Conservation (phyloP, 2,329 filamentous ascomycete species). For the Cercospora janseana region DNA sequence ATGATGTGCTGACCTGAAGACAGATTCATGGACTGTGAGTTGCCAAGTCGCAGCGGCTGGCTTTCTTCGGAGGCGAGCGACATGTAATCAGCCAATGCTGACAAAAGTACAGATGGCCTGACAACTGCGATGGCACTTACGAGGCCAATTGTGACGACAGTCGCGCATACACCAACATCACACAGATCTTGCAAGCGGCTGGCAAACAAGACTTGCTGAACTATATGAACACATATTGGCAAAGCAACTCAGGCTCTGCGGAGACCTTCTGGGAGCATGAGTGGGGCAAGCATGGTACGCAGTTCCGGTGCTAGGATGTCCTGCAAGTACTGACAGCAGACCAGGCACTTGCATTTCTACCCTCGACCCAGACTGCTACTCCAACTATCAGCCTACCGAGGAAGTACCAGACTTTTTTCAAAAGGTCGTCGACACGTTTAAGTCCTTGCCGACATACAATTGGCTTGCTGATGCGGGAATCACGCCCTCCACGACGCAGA, state of each 20-base stretch:
- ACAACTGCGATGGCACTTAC: slow-evolving; percentile 66
- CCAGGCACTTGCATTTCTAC: slow-evolving; percentile 74
- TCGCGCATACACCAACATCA: slow-evolving; percentile 65
- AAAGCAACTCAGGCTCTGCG: slow-evolving; percentile 63
- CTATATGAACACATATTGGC: slow-evolving; percentile 72
- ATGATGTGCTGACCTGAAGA: background rate
- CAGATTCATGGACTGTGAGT: slow-evolving; percentile 1
- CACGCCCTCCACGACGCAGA: slow-evolving; percentile 52
- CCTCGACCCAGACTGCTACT: slow-evolving; percentile 63
- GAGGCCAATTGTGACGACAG: slow-evolving; percentile 63
- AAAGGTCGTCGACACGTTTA: slow-evolving; percentile 64
- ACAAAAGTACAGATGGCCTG: slow-evolving; percentile 39
- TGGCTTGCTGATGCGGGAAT: slow-evolving; percentile 62
- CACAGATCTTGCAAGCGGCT: slow-evolving; percentile 57
- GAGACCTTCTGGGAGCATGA: slow-evolving; percentile 60
- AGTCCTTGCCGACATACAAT: slow-evolving; percentile 63
- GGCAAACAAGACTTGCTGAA: slow-evolving; percentile 57
- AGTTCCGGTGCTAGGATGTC: background rate
- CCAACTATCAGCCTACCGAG: slow-evolving; percentile 54
- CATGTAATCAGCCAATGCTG: background rate
- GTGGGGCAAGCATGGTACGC: slow-evolving; percentile 10
- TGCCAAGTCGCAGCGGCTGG: no score
- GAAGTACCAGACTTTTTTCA: slow-evolving; percentile 70
- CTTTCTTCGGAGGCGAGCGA: no score
- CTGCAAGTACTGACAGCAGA: slow-evolving; percentile 36